These are phyloP conservation scores for Westerdykella ornata DNA, from an alignment of 2,329 filamentous ascomycete species.

Conservation along the genomic window DNA sequence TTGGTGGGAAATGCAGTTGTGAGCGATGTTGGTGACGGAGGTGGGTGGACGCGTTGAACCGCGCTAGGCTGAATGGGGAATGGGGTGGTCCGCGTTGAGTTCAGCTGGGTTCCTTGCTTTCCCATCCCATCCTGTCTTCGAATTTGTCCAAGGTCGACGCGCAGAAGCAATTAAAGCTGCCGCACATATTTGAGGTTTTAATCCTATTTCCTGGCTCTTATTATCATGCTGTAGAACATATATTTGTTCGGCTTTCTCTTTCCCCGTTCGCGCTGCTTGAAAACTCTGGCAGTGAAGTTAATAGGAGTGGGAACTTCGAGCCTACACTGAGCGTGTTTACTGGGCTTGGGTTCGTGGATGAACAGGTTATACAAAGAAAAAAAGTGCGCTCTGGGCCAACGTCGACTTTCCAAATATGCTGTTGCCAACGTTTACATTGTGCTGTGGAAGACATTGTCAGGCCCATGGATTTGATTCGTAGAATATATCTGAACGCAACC, in stretches of 20 bases:
- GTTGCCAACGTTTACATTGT: slow-evolving; percentile 41
- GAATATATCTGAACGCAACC: too few relatives aligned
- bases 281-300: slow-evolving; percentile 15
- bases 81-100: too few relatives aligned
- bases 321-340: slow-evolving; percentile 63
- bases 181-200: too few relatives aligned
- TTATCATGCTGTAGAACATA: neutral
- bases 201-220: too few relatives aligned
- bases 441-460: slow-evolving; percentile 42
- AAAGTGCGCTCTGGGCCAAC: slow-evolving; percentile 42
- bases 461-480: slow-evolving; percentile 20
- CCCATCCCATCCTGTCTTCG: too few relatives aligned
- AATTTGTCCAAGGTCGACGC: too few relatives aligned
- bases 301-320: slow-evolving; percentile 45
- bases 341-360: slow-evolving; percentile 60
- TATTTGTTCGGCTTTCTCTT: slow-evolving; percentile 23
- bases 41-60: too few relatives aligned
- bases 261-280: slow-evolving; percentile 18
- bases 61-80: too few relatives aligned
- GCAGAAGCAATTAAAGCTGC: too few relatives aligned
- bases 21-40: too few relatives aligned
- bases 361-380: slow-evolving; percentile 32
- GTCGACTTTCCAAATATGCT: slow-evolving; percentile 42
- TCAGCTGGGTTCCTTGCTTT: too few relatives aligned
- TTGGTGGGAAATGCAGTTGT: too few relatives aligned